Conservation (phyloP, 1,284 basidiomycete genomes). For the Schizophyllum amplum region DNA sequence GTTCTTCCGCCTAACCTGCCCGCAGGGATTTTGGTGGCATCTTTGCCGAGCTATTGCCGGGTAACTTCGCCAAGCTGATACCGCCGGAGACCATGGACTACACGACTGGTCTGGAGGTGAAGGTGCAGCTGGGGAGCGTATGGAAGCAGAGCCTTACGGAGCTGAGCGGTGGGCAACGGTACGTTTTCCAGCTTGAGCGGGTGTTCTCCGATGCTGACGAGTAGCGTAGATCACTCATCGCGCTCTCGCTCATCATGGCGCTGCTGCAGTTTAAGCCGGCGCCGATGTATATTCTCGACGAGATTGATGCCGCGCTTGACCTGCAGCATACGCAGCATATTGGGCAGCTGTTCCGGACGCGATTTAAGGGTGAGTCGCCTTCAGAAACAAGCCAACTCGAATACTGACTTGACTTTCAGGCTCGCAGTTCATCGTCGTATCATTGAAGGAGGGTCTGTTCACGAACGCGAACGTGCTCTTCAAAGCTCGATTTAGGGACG, state of each 20-base stretch:
- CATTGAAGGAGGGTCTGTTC: conserved; percentile 94
- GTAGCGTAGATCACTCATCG: conserved; percentile 82
- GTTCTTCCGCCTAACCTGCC: conserved; percentile 1
- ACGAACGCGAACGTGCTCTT: conserved; percentile 98
- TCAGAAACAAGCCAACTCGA: too few species aligned
- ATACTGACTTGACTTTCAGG: conserved; percentile 29
- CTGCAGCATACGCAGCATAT: conserved; percentile 96
- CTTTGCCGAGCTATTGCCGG: conserved; percentile 92
- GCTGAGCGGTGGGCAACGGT: conserved; percentile 95
- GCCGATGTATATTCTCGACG: conserved; percentile 99
- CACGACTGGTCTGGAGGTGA: conserved; percentile 94
- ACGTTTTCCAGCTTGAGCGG: conserved; percentile 17
- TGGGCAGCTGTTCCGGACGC: conserved; percentile 89
- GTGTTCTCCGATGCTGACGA: neutral
- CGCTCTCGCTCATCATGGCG: conserved; percentile 95
- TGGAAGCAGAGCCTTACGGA: conserved; percentile 99
- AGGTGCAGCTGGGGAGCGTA: conserved; percentile 87
- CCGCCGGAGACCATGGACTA: conserved; percentile 92
- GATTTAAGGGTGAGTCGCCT: conserved; percentile 60
- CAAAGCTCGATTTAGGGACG: conserved; percentile 86
- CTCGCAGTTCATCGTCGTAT: conserved; percentile 96
- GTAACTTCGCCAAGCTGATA: conserved; percentile 94
- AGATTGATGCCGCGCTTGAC: conserved; percentile 96
- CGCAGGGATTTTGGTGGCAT: conserved; percentile 91
- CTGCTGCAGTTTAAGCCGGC: conserved; percentile 98